Base-by-base conservation (phyloP, 495 filamentous ascomycete species). In the Annulohypoxylon stygium region DNA sequence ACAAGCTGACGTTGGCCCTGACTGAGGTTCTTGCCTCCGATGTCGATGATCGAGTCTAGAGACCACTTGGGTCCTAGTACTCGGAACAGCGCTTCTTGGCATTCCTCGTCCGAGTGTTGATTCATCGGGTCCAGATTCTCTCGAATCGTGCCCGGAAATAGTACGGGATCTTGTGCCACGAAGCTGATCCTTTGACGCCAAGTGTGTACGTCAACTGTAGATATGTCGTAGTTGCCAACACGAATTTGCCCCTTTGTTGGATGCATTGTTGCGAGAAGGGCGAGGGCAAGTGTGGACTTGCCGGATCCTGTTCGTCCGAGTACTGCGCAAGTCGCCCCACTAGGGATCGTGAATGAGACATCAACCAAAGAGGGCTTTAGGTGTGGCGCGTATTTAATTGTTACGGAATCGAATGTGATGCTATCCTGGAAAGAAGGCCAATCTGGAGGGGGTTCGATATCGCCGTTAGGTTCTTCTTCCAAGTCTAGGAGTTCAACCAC, bases 401-500 rank as follows among this genome's bases (percentile, higher is more conserved):
- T 93, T 30, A 93, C 91, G 58, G 91, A 77, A 60, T 94, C 87
- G 69, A 97, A 95, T 26, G 87, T 80, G 64, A 97, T 91, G 76
- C 91, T 90, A 51, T 89, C 90, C 25, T 83, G 82, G 68, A 87
- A 90, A 2, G 79, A 83, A 4, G 93, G 93, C 93, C 93, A 97
- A n/a, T 83, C 85, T 0, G 90, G 88, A 18, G 93, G 91, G 1
- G 93, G 93, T 5, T 85, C 73, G 12, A 92, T 78, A 2, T 86
- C 84, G 7, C 93, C 93, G 2, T 80, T 80, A 0, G 89, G 82
- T 79, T 97, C 93, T 75, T 92, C 88, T 41, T 93, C 92, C 1
- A 95, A 85, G 64, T 91, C 85, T 2, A 94, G 84, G 0, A 95
- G 83, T 74, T 96, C 93, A 26, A 94, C 88, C 2, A 97, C 87